A percentile compares a stretch with the other conserved stretches of the same genome.
These are phyloP conservation scores for Allium cepa DNA, from an alignment of 106 monocot species.

Conservation along the genomic window DNA sequence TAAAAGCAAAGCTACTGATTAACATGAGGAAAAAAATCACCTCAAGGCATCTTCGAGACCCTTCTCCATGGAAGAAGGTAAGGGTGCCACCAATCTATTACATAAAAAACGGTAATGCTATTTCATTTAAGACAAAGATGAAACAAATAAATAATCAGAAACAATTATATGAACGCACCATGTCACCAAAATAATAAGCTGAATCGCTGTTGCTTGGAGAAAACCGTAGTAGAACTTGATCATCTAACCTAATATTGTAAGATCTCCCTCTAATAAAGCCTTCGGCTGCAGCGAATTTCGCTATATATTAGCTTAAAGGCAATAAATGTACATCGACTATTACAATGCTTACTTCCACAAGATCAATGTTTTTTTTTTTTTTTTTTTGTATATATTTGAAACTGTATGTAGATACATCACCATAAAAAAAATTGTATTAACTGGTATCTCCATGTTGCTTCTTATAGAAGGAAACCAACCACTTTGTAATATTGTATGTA, in stretches of 20 bases:
- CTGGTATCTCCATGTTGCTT: no score
- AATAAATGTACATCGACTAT: no score
- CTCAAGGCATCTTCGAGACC: constrained; percentile 88
- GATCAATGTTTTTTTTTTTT: no score
- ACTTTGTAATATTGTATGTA: no score
- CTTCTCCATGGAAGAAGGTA: constrained; percentile 80
- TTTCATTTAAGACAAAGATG: background rate
- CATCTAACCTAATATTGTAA: constrained; percentile 95
- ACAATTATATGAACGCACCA: constrained; percentile 30
- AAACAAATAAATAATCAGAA: constrained; percentile 1
- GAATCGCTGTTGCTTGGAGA: constrained; percentile 93
- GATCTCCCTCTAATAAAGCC: constrained; percentile 92
- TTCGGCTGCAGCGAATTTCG: constrained; percentile 90
- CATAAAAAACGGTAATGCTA: background rate
- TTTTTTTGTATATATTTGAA: no score
- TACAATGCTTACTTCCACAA: no score
- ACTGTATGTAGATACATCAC: no score
- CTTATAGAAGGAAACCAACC: no score
- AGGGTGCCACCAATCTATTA: constrained; percentile 94
- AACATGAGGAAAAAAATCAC: constrained; percentile 24
- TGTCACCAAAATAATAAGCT: constrained; percentile 91
- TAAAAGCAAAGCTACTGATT: background rate
- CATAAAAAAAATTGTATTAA: no score
- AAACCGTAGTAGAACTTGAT: constrained; percentile 82
- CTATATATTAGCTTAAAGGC: constrained; percentile 23